phyloP scores from a whole-genome alignment of 768 basidiomycete genomes.

The Termitomyces sp. region DNA sequence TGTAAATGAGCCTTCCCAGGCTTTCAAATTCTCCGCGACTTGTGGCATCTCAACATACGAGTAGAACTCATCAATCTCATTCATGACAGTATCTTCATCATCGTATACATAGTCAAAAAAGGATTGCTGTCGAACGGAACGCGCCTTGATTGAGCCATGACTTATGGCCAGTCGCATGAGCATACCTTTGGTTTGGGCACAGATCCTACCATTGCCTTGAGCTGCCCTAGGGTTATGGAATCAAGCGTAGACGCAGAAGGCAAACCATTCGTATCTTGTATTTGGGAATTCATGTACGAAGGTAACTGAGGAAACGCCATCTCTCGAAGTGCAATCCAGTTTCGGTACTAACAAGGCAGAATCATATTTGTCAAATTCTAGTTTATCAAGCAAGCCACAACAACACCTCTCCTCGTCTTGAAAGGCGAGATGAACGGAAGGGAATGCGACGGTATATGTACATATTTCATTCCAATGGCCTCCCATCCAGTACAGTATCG shows the following conservation, averaged over 20 bases:
- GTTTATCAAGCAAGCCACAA: not conserved
- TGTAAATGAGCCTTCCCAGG: slow-evolving; percentile 81
- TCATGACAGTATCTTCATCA: slow-evolving; percentile 93
- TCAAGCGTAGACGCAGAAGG: slow-evolving; percentile 41
- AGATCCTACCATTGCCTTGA: slow-evolving; percentile 65
- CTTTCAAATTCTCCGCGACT: slow-evolving; percentile 79
- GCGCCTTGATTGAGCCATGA: slow-evolving; percentile 3
- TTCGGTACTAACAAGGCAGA: not conserved
- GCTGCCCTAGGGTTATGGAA: slow-evolving; percentile 78
- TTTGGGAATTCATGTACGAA: slow-evolving; percentile 22
- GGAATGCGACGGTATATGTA: not conserved
- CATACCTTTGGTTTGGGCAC: slow-evolving; percentile 73
- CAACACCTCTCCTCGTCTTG: not conserved
- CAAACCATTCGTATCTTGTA: slow-evolving; percentile 20
- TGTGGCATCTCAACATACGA: slow-evolving; percentile 95
- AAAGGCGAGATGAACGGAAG: not conserved
- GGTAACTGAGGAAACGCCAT: slow-evolving; percentile 26
- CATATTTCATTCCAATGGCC: no score
- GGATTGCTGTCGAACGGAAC: slow-evolving; percentile 53
- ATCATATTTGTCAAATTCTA: not conserved
- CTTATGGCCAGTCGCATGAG: slow-evolving; percentile 3
- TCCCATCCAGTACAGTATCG: not conserved
- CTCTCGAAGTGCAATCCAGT: not conserved
- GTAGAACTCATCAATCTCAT: slow-evolving; percentile 97
- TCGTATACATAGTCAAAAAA: slow-evolving; percentile 92